Evolutionary conservation across 1,139 yeast genomes (phyloP), one percentile per base, ranked within the genome.

Genomic region (Debaryomyces coudertii): DNA sequence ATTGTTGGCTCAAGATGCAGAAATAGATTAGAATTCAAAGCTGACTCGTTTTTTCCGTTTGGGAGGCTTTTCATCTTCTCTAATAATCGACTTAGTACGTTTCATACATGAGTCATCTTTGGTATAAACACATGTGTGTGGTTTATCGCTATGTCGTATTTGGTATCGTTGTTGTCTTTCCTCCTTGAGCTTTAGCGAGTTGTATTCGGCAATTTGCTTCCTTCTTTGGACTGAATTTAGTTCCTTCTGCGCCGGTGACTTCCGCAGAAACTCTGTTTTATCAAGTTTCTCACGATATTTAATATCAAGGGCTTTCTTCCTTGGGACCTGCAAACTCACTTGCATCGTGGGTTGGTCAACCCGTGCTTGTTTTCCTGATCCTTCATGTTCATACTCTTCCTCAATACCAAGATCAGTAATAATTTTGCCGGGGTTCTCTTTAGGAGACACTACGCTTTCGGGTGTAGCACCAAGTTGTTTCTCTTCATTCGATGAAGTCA

Each of bases 161-260:
- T 53, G 42, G 53, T 60, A 47, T 47, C 70, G 53, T 55, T 60
- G 47, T 49, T 56, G 51, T 47, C 75, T 50, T 38, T 61, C 57
- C 44, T 68, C 72, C 45, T 50, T 52, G 12, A 58, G 42, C 2
- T 58, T 47, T 28, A 51, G 30, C 12, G 55, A 54, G 44, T 68
- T 64, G 54, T 68, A 66, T 27, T 62, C 63, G 18, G 52, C 57
- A 11, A 71, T 58, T 46, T 63, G 68, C 49, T 57, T 55, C 40
- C 60, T 58, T 39, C 77, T 55, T 45, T 58, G 60, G 12, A 60
- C 60, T 20, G 59, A 48, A 40, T 52, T 61, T 9, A 28, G 37
- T 34, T 53, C 56, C 42, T 56, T 61, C 35, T 49, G 50, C 4
- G 53, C 47, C n/a, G 55, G 18, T 4, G 41, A 38, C 23, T 38